Percentiles rank a stretch among this genome's conserved stretches.
Conservation (phyloP, 345 rosid genomes). For the Murraya koenigii region DNA sequence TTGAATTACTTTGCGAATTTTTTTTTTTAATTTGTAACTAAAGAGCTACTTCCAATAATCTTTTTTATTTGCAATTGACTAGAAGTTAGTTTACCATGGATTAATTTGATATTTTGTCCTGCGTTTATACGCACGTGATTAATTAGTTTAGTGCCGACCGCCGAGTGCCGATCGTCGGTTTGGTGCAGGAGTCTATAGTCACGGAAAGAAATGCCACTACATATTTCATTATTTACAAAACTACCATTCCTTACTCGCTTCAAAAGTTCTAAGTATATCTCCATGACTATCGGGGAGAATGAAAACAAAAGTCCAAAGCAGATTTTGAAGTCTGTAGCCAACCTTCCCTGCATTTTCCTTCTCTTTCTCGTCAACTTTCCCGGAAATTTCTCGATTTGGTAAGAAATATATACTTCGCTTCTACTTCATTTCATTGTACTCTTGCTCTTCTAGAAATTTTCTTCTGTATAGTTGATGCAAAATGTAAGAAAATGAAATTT, state of each 20-base stretch:
- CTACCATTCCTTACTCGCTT: background rate
- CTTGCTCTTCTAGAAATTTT: conserved; percentile 12
- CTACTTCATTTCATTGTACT: background rate
- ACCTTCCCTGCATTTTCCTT: conserved; percentile 22
- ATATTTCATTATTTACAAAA: background rate
- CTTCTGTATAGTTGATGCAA: conserved; percentile 4
- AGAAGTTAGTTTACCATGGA: too few relatives aligned
- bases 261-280: background rate
- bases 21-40: too few relatives aligned
- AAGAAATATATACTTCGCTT: background rate
- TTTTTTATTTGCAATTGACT: too few relatives aligned
- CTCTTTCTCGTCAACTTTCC: conserved; percentile 41
- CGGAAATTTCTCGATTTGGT: conserved; percentile 39
- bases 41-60: too few relatives aligned
- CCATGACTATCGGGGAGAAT: background rate
- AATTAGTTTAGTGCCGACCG: too few relatives aligned
- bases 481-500: background rate
- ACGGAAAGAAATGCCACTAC: background rate
- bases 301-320: background rate
- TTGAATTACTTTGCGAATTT: too few relatives aligned
- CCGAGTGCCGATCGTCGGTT: too few relatives aligned
- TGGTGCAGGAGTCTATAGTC: too few relatives aligned
- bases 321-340: background rate
- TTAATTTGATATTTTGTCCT: too few relatives aligned
- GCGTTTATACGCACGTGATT: too few relatives aligned